Evolutionary conservation across 192 early-diverging fungal genomes (phyloP), one percentile per base, ranked within the genome.

Genomic region (Obelidium mucronatum): DNA sequence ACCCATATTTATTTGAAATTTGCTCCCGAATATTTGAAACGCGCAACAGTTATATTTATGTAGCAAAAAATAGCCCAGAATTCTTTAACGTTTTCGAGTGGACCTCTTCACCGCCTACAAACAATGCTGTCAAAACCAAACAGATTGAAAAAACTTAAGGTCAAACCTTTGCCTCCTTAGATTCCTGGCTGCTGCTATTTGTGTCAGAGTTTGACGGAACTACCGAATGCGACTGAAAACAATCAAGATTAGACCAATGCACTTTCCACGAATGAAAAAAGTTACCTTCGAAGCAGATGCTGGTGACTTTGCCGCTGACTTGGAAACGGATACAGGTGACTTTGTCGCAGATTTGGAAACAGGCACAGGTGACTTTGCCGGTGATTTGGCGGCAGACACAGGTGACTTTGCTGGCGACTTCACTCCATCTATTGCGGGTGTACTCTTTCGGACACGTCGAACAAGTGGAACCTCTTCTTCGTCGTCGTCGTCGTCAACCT

Each of bases 131-230:
- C n/a, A n/a, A n/a, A n/a, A n/a, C n/a, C n/a, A n/a, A n/a, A n/a
- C n/a, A n/a, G 19, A 6, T 48, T 48, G 44, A 48, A 6, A 48
- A 19, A 48, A 48, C 44, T 48, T 19, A n/a, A n/a, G n/a, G n/a
- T n/a, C n/a, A n/a, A n/a, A 68, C 40, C 40, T 35, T 33, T 53
- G 13, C 6, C 54, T 72, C 54, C 17, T 24, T 19, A 19, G 69
- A 54, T 37, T 72, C 69, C 37, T 55, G 69, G 69, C 53, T 58
- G 22, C 54, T 40, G 24, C 11, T n/a, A n/a, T n/a, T 58, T 19
- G 69, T 5, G n/a, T 72, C 69, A 34, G 69, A 72, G 36, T 31
- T 54, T 15, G 69, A 72, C 58, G 69, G 69, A 37, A 72, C 69
- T 6, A 39, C 55, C 11, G 39, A 34, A 51, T n/a, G n/a, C n/a